phyloP scores from a whole-genome alignment of 768 basidiomycete species.

The Lepiota venenata region DNA sequence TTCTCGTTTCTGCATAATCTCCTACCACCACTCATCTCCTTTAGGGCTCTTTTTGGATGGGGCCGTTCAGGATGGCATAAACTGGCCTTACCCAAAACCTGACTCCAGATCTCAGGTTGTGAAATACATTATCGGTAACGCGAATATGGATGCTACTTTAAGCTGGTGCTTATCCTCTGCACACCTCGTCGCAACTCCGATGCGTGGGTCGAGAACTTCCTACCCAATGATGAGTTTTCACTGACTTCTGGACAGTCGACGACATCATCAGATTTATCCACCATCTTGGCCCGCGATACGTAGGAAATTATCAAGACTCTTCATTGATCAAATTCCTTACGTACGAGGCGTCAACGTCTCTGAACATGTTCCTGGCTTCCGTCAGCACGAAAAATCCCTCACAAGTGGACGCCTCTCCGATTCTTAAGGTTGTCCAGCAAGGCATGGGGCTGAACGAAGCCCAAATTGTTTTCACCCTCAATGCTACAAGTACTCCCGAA shows the following conservation, averaged over 20 bases:
- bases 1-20: constrained; percentile 3
- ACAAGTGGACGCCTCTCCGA: constrained; percentile 18
- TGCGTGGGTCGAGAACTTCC: constrained; percentile 36
- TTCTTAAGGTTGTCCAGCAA: constrained; percentile 50
- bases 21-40: not conserved
- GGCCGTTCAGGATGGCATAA: constrained; percentile 55
- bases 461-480: constrained; percentile 20
- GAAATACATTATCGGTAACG: constrained; percentile 52
- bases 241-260: constrained; percentile 42
- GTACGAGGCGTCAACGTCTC: constrained; percentile 79
- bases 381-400: constrained; percentile 30
- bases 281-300: constrained; percentile 79
- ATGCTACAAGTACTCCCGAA: constrained; percentile 15
- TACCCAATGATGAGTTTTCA: not conserved
- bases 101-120: constrained; percentile 33
- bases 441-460: constrained; percentile 34
- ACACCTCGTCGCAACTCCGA: constrained; percentile 53
- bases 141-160: constrained; percentile 33
- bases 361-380: constrained; percentile 71
- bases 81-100: constrained; percentile 60
- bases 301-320: constrained; percentile 71
- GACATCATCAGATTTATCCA: constrained; percentile 74
- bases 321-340: constrained; percentile 72
- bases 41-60: constrained; percentile 78
- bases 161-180: constrained; percentile 72